A percentile compares a stretch with the other conserved stretches of the same genome.
Conservation (phyloP, 1,139 yeast species). For the Kodamaea anthophila region DNA sequence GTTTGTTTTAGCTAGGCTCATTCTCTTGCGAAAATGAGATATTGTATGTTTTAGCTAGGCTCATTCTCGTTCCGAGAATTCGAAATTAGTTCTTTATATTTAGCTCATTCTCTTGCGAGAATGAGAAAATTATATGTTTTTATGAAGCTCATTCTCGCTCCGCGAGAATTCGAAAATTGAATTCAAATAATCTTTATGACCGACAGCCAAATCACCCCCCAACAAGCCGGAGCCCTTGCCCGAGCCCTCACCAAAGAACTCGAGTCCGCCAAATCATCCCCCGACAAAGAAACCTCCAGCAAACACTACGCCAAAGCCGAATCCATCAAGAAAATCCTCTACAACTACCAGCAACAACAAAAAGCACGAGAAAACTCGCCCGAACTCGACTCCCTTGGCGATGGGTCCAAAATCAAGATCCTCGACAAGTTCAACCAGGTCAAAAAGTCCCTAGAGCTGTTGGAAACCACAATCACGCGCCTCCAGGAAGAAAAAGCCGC, state of each 20-base stretch:
- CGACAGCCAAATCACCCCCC: slow-evolving; percentile 9
- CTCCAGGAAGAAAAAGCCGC: slow-evolving; percentile 23
- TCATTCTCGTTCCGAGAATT: too few relatives aligned
- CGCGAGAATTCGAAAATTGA: too few relatives aligned
- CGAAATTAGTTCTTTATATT: too few relatives aligned
- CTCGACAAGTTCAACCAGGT: slow-evolving; percentile 35
- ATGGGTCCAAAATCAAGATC: slow-evolving; percentile 13
- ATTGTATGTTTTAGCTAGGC: too few relatives aligned
- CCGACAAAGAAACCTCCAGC: slow-evolving; percentile 54
- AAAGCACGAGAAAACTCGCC: slow-evolving; percentile 11
- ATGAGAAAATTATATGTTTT: too few relatives aligned
- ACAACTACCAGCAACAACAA: slow-evolving; percentile 30
- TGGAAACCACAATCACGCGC: slow-evolving; percentile 32
- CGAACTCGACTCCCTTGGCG: slow-evolving; percentile 3
- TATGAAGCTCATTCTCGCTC: too few relatives aligned
- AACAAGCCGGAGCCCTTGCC: slow-evolving; percentile 58
- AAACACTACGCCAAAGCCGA: slow-evolving; percentile 65
- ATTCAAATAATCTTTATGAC: too few relatives aligned
- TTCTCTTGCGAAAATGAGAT: too few relatives aligned
- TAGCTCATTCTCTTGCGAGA: too few relatives aligned
- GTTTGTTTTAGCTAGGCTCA: too few relatives aligned
- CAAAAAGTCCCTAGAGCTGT: slow-evolving; percentile 32
- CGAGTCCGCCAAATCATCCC: slow-evolving; percentile 51
- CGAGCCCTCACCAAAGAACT: slow-evolving; percentile 55
- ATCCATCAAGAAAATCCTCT: slow-evolving; percentile 47